Evolutionary conservation across 2,329 filamentous ascomycete genomes (phyloP).

Genomic region (Cercospora sp.): DNA sequence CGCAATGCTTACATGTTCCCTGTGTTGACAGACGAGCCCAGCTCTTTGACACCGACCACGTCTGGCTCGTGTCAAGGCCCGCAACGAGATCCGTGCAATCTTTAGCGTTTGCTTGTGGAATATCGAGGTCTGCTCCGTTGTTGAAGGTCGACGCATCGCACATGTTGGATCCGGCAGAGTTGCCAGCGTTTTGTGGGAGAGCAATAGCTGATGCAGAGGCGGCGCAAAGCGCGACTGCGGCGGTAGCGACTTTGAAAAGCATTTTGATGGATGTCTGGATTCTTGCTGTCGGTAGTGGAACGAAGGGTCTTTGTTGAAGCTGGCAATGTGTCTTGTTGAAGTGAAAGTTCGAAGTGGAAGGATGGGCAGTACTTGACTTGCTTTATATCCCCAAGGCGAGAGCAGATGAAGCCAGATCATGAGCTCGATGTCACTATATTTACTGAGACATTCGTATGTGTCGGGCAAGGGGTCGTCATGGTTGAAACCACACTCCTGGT

Average conservation of each 20-base stretch:
- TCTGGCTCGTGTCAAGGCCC: background rate
- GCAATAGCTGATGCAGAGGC: background rate
- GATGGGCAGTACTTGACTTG: background rate
- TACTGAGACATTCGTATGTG: background rate
- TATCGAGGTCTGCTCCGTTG: background rate
- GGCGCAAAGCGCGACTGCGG: background rate
- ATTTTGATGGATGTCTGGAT: constrained; percentile 1
- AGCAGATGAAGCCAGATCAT: background rate
- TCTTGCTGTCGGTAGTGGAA: background rate
- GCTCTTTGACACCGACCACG: constrained; percentile 2
- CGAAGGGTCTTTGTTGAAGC: background rate
- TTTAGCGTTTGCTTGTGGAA: background rate
- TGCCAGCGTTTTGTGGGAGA: constrained; percentile 10
- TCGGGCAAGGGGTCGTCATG: background rate
- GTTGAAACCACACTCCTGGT: background rate
- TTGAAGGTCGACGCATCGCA: constrained; percentile 18
- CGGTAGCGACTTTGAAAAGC: constrained; percentile 10
- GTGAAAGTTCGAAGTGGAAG: background rate
- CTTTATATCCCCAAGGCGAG: background rate
- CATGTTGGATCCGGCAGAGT: constrained; percentile 9
- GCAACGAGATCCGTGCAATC: background rate
- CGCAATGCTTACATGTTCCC: constrained; percentile 7
- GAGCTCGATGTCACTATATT: background rate
- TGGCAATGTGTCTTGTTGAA: background rate
- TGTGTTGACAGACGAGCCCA: constrained; percentile 10